A percentile compares a stretch with the other conserved stretches of the same genome.
Conservation (phyloP, 148 eudicot genomes). For the Spergularia bocconei region DNA sequence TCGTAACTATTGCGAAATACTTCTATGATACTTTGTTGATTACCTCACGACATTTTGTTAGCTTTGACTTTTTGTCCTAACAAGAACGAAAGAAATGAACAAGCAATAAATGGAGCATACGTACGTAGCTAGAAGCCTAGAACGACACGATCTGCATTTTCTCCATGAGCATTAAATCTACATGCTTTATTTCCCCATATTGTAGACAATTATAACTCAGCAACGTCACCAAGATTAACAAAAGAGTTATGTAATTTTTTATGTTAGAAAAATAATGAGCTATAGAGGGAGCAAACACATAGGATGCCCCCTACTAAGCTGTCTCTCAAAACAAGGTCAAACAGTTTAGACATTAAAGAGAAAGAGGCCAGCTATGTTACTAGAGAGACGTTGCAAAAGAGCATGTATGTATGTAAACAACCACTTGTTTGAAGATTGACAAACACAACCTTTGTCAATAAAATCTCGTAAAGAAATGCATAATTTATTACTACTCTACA, state of each 20-base stretch:
- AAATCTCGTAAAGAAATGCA: background rate
- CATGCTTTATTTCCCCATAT: background rate
- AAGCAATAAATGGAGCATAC: background rate
- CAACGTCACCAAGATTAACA: background rate
- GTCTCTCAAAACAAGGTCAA: constrained; percentile 26
- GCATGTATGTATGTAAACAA: no score
- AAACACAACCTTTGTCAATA: constrained; percentile 4
- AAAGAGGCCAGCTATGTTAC: constrained; percentile 3
- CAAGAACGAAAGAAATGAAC: background rate
- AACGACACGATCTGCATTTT: background rate
- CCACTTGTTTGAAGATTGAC: constrained; percentile 16
- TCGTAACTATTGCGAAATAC: background rate
- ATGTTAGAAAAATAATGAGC: background rate
- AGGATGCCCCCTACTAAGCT: constrained; percentile 17
- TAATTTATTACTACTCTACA: constrained; percentile 5
- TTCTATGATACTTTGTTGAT: background rate
- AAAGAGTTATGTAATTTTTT: background rate
- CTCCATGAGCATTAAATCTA: background rate
- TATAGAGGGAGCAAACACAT: background rate
- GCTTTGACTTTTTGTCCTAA: no score
- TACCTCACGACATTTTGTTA: background rate
- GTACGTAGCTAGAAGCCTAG: background rate
- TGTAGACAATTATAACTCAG: background rate
- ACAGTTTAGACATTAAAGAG: constrained; percentile 16
- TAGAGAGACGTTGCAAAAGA: constrained; percentile 7